phyloP scores from a whole-genome alignment of 495 filamentous ascomycete species.

The Delitschia confertaspora region DNA sequence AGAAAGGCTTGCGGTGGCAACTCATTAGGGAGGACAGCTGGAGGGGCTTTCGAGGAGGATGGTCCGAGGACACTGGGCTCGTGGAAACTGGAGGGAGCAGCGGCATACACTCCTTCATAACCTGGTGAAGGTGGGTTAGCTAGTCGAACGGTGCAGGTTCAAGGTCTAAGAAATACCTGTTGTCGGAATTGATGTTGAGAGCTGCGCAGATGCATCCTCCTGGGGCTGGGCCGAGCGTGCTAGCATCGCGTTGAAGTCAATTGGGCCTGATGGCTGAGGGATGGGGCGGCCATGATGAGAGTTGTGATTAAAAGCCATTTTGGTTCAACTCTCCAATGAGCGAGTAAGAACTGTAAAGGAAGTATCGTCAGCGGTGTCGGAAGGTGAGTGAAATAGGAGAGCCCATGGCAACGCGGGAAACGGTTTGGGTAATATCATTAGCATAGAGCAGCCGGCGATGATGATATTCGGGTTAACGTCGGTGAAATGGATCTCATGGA shows the following conservation, averaged over 20 bases:
- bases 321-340: conserved; percentile 3
- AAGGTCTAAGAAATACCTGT: no score
- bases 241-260: conserved; percentile 22
- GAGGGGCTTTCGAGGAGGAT: no score
- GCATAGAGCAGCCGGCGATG: no score
- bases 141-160: no score
- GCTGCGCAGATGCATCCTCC: no score
- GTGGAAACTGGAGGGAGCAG: conserved; percentile 2
- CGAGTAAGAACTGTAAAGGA: neutral
- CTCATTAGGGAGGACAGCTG: conserved; percentile 27
- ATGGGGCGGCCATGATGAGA: conserved; percentile 11
- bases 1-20: conserved; percentile 93
- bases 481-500: no score
- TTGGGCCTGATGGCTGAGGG: conserved; percentile 1
- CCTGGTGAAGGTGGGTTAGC: neutral
- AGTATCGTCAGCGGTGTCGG: conserved; percentile 6
- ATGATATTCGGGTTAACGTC: no score
- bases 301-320: conserved; percentile 18
- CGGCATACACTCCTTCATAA: conserved; percentile 18
- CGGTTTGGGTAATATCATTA: conserved; percentile 2
- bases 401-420: conserved; percentile 11
- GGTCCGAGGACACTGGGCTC: conserved; percentile 7
- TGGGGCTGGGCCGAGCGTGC: conserved; percentile 11
- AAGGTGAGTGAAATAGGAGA: neutral
- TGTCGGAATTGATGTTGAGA: no score